A percentile compares a stretch with the other conserved stretches of the same genome.
These are phyloP conservation scores for Triangularia setosa DNA, from an alignment of 2,329 filamentous ascomycete species.

Conservation along the genomic window DNA sequence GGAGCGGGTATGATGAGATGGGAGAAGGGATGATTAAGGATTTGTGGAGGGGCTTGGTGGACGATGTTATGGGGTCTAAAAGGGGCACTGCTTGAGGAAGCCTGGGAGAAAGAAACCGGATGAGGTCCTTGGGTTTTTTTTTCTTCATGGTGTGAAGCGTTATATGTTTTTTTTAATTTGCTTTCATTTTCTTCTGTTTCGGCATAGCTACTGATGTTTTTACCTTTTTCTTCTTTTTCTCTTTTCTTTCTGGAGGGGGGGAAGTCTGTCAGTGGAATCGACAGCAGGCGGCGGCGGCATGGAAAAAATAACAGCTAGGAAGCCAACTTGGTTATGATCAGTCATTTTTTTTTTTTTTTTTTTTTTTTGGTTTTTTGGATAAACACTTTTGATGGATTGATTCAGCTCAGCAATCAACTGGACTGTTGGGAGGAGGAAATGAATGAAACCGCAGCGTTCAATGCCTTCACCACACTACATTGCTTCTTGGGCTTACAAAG, in stretches of 20 bases:
- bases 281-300: background rate
- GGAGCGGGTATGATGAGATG: constrained; percentile 26
- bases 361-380: background rate
- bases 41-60: constrained; percentile 55
- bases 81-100: constrained; percentile 27
- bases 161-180: background rate
- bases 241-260: background rate
- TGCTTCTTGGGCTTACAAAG: background rate
- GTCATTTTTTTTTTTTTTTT: background rate
- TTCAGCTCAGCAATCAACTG: background rate
- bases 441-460: background rate
- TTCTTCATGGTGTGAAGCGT: background rate
- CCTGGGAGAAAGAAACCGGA: background rate
- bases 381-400: background rate
- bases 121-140: background rate
- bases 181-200: background rate
- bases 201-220: background rate
- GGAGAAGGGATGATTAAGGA: constrained; percentile 48
- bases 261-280: background rate
- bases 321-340: background rate
- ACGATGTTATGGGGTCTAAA: constrained; percentile 38
- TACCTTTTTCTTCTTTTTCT: background rate
- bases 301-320: background rate
- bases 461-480: no score
- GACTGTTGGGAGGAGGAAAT: background rate